Percentiles rank a stretch among this genome's conserved stretches.
Evolutionary conservation across 2,329 filamentous ascomycete species (phyloP).

Genomic region (Hypoxylon sp.): DNA sequence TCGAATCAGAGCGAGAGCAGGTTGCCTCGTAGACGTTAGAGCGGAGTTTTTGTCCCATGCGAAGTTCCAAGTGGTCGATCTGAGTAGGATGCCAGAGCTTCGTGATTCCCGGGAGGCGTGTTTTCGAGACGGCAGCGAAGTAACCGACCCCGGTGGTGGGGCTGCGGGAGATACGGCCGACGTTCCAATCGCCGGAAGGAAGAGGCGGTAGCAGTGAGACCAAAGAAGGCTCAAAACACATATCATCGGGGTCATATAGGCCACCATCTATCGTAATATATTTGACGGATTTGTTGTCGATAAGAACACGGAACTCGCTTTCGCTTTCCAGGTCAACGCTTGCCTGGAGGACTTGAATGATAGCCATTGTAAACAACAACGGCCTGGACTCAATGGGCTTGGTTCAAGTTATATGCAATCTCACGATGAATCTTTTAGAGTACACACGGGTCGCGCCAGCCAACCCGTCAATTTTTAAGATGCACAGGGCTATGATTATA

Average conservation of each 20-base stretch:
- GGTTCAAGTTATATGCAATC: too few species aligned
- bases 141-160: not conserved
- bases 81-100: conserved; percentile 22
- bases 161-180: conserved; percentile 24
- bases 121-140: conserved; percentile 13
- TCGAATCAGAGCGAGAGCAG: conserved; percentile 15
- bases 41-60: conserved; percentile 6
- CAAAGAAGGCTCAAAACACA: not conserved
- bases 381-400: too few species aligned
- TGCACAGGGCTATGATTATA: too few species aligned
- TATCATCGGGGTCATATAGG: conserved; percentile 14
- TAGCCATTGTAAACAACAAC: too few species aligned
- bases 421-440: too few species aligned
- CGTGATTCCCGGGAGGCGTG: conserved; percentile 12
- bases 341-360: too few species aligned
- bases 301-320: too few species aligned
- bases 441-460: too few species aligned
- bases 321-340: too few species aligned
- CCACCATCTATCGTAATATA: too few species aligned
- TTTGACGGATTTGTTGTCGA: too few species aligned
- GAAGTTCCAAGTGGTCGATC: conserved; percentile 26
- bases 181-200: conserved; percentile 28
- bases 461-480: too few species aligned
- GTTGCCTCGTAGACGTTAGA: conserved; percentile 22
- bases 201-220: conserved; percentile 28